Conservation (phyloP, 2,329 filamentous ascomycete species). For the Apiospora aurea region DNA sequence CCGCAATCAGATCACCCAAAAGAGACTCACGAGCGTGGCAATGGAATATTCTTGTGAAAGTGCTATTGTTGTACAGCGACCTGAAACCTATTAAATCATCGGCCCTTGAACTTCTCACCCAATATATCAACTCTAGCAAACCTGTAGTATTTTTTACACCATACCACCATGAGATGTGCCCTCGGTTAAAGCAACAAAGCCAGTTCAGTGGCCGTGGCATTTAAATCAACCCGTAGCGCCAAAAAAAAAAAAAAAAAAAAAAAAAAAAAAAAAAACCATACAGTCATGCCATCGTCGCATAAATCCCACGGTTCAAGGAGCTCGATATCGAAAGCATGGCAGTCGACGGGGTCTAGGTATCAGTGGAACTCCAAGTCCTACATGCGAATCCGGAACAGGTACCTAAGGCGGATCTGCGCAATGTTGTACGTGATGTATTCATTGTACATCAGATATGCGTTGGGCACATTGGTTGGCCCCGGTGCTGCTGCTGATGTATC, state of each 20-base stretch:
- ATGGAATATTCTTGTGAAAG: too few species aligned
- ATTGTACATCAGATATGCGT: slow-evolving; percentile 68
- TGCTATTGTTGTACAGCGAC: background rate
- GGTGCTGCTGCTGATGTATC: slow-evolving; percentile 53
- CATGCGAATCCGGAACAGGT: slow-evolving; percentile 70
- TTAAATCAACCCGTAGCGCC: background rate
- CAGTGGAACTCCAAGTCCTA: slow-evolving; percentile 34
- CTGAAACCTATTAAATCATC: background rate
- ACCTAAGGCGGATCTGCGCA: slow-evolving; percentile 72
- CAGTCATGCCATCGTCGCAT: background rate
- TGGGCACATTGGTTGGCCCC: slow-evolving; percentile 53
- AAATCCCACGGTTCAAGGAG: background rate
- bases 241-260: too few species aligned
- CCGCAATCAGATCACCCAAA: too few species aligned
- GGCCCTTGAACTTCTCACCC: background rate
- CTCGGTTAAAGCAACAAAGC: background rate
- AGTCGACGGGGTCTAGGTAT: background rate
- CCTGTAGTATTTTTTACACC: background rate
- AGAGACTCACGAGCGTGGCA: too few species aligned
- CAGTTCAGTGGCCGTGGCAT: background rate
- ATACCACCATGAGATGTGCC: background rate
- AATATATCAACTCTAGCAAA: background rate
- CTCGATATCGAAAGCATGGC: background rate
- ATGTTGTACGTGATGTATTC: slow-evolving; percentile 78
- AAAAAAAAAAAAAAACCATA: too few species aligned